Evolutionary conservation across 2,329 filamentous ascomycete genomes (phyloP), one percentile per base, ranked within the genome.

Genomic region (Fusarium tupiense): DNA sequence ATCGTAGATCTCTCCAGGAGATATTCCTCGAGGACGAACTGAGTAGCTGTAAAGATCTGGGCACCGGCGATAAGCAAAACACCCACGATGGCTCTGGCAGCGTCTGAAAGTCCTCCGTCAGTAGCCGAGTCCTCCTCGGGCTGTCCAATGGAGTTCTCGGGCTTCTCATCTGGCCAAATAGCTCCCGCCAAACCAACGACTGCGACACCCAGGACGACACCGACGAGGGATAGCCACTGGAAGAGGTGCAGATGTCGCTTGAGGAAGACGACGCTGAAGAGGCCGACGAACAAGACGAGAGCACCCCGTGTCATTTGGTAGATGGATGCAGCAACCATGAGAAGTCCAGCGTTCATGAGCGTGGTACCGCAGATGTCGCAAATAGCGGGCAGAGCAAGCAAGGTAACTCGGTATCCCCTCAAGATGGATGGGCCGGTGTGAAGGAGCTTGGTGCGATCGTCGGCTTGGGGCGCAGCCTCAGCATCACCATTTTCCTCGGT

Each of bases 261-360:
- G 65, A 99, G 86, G 82, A 99, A 98, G 19, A 97, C 79, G 35
- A 99, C 95, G 79, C 95, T 98, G 85, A 99, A 98, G 1, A 98
- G 85, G 0, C 96, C 96, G 26, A 99, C 96, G 78, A 99, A 99
- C 12, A 99, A 88, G 7, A 99, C 96, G 47, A 99, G 88, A 2
- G 96, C 96, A 14, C 96, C 96, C 67, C 96, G 89, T 3, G 96
- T 98, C 96, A 99, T 99, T 85, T 99, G 96, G 84, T 98, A 99
- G 80, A 99, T 98, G 69, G 94, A 97, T 4, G 96, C 94, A 19
- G 94, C 96, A 31, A 98, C 95, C 81, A 98, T 95, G 56, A 98
- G 88, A 75, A 99, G 87, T 8, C 96, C 96, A 9, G 94, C 93
- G 80, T 99, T 99, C 95, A 99, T 98, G 63, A 98, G 89, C 8